Conservation (phyloP, 1,139 yeast species). For the Eremothecium sinecaudum region DNA sequence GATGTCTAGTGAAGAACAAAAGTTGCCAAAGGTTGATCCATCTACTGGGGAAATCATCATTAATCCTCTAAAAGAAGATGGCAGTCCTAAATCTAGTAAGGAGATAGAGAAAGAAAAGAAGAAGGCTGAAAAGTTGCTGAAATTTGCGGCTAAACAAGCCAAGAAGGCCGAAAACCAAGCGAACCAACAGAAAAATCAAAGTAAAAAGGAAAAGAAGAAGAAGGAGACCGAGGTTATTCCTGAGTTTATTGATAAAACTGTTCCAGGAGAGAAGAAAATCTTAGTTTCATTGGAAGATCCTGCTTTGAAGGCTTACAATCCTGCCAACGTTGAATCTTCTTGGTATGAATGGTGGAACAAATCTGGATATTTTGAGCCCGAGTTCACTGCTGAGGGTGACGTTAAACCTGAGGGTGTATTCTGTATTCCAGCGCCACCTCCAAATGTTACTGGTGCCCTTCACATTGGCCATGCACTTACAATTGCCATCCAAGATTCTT, state of each 20-base stretch:
- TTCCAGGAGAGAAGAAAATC: slow-evolving; percentile 82
- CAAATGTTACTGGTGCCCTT: slow-evolving; percentile 96
- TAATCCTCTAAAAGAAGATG: slow-evolving; percentile 32
- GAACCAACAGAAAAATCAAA: slow-evolving; percentile 30
- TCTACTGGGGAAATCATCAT: slow-evolving; percentile 31
- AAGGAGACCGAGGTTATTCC: slow-evolving; percentile 64
- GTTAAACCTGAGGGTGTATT: slow-evolving; percentile 75
- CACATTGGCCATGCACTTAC: slow-evolving; percentile 99
- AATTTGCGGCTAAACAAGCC: slow-evolving; percentile 87
- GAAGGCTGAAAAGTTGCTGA: slow-evolving; percentile 94
- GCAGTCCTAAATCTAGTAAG: slow-evolving; percentile 50
- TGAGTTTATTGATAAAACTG: slow-evolving; percentile 72
- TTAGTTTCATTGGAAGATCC: slow-evolving; percentile 83
- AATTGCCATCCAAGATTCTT: slow-evolving; percentile 86
- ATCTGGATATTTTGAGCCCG: slow-evolving; percentile 82
- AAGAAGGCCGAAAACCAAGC: slow-evolving; percentile 50
- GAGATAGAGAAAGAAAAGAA: slow-evolving; percentile 87
- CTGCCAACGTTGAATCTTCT: slow-evolving; percentile 86
- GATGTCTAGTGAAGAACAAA: slow-evolving; percentile 20
- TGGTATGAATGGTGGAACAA: slow-evolving; percentile 99
- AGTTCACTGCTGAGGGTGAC: slow-evolving; percentile 64
- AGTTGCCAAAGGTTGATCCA: slow-evolving; percentile 31
- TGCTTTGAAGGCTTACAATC: slow-evolving; percentile 87
- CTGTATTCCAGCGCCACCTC: slow-evolving; percentile 96
- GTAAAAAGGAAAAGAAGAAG: slow-evolving; percentile 63